Evolutionary conservation across 148 eudicot species (phyloP), one percentile per base, ranked within the genome.

Genomic region (Amaranthus hypochondriacus): DNA sequence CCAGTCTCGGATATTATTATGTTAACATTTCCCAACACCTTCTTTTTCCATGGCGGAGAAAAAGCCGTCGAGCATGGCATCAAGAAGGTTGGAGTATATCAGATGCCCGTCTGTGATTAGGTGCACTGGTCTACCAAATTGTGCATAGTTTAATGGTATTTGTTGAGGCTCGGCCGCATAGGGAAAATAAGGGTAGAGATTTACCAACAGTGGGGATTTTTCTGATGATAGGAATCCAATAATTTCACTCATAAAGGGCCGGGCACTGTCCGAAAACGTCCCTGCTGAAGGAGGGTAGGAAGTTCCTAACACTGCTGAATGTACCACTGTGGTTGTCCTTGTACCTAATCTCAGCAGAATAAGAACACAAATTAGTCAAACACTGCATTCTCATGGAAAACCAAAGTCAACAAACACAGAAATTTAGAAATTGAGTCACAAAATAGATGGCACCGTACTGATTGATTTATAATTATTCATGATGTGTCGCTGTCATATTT

Each of bases 121-220:
- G 0, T 70, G 71, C 4, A 60, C 56, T 0, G 42, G 14, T 6
- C 72, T 51, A 0, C 61, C 69, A 49, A 87, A 83, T 10, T 74
- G 83, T 0, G 93, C 89, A 49, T 85, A 89, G 8, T 80, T 84
- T 42, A 87, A 50, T n/a, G 47, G 63, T 14, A 89, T 62, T 7
- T 83, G 10, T 0, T 28, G 48, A 3, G 89, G 83, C 39, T 86
- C 72, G 0, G 79, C 55, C 3, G 75, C 79, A 51, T 84, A 81
- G 50, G 87, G 82, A 53, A 89, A 87, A 52, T 87, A 89, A 8
- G 93, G 90, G 72, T 89, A 89, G 48, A 84, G 66, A 50, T 87
- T 87, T 44, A 73, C 74, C 52, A 87, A 68, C 44, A 86, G 71
- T 5, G 89, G 86, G 9, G 77, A 46, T 5, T 70, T 56, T 3